A percentile compares a stretch with the other conserved stretches of the same genome.
Evolutionary conservation across 768 basidiomycete genomes (phyloP).

Genomic region (Sporobolomyces phaffii): DNA sequence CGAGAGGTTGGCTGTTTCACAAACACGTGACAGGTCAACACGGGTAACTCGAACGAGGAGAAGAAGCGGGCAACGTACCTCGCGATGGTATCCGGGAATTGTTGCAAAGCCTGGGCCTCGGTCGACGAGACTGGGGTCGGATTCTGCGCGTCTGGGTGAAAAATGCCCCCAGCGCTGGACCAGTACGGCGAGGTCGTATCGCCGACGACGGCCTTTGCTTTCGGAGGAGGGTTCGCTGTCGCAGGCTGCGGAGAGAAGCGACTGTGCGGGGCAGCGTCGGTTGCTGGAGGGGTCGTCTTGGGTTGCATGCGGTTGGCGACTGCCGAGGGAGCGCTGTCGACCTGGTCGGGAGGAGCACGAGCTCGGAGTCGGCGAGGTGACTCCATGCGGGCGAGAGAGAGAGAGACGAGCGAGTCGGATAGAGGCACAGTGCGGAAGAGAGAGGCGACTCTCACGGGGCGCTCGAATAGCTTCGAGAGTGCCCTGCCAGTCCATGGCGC

Average conservation of each 20-base stretch:
- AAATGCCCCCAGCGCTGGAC: conserved; percentile 9
- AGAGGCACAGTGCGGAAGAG: background rate
- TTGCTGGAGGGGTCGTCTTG: background rate
- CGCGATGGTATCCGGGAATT: background rate
- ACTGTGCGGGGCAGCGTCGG: background rate
- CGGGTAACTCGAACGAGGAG: no score
- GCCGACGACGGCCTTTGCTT: conserved; percentile 2
- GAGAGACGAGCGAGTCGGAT: background rate
- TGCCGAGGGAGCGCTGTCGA: background rate
- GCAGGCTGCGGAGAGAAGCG: background rate
- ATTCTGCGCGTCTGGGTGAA: conserved; percentile 8
- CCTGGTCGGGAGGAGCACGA: background rate
- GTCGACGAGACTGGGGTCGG: background rate
- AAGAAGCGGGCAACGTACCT: no score
- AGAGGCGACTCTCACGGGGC: no score
- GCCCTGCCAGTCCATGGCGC: conserved; percentile 4
- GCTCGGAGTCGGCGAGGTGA: background rate
- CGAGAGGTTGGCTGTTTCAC: background rate
- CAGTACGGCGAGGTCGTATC: background rate
- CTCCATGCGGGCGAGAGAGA: background rate
- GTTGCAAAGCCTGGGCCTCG: background rate
- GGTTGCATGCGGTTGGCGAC: background rate
- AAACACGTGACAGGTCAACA: no score
- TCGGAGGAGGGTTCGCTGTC: background rate
- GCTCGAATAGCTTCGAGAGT: background rate